phyloP scores from a whole-genome alignment of 352 stramenopile genomes.

The Globisporangium apiculatum region DNA sequence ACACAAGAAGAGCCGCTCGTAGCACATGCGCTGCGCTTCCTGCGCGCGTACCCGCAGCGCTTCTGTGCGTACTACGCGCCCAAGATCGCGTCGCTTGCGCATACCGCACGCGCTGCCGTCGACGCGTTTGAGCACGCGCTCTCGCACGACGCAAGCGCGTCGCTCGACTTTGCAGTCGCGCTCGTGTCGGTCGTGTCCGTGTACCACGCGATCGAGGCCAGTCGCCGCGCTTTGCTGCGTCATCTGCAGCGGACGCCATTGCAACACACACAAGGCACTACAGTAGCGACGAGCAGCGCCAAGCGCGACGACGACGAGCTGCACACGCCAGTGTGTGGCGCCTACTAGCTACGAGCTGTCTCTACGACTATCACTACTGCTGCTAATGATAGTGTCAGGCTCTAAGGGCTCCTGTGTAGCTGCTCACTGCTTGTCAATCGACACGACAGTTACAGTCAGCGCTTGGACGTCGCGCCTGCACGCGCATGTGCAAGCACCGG shows the following conservation, averaged over 20 bases:
- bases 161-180: constrained; percentile 14
- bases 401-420: too few species aligned
- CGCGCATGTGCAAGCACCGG: background rate
- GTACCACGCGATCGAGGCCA: constrained; percentile 13
- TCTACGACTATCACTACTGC: too few species aligned
- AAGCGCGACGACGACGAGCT: background rate
- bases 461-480: constrained; percentile 1
- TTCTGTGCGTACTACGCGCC: constrained; percentile 16
- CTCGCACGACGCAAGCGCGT: constrained; percentile 7
- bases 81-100: background rate
- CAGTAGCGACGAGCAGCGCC: background rate
- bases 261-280: too few species aligned
- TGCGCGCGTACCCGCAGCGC: constrained; percentile 12
- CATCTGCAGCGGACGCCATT: background rate
- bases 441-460: background rate
- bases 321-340: background rate
- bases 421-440: background rate
- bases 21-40: background rate
- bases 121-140: constrained; percentile 7
- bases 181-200: constrained; percentile 11
- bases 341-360: background rate
- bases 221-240: constrained; percentile 1
- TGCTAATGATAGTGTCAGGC: background rate
- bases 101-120: background rate
- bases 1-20: too few species aligned